phyloP scores from a whole-genome alignment of 176 grass and related monocot species.

The Secale cereale region DNA sequence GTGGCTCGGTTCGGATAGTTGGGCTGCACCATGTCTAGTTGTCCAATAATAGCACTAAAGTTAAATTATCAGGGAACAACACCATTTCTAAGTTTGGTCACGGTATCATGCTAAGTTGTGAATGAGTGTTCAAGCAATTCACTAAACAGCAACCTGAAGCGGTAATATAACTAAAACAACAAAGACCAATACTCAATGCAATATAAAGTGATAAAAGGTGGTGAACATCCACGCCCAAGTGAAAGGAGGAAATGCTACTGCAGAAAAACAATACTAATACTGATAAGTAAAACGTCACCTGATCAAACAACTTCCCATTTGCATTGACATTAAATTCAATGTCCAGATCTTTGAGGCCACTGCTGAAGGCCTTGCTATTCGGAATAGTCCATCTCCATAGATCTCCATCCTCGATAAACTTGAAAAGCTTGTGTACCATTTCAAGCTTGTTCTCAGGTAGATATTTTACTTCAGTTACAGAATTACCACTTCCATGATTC shows the following conservation, averaged over 20 bases:
- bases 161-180: neutral
- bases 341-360: conserved; percentile 77
- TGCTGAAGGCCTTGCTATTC: conserved; percentile 82
- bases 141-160: neutral
- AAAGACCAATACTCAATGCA: neutral
- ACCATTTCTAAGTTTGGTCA: neutral
- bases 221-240: neutral
- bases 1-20: neutral
- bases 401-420: conserved; percentile 89
- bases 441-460: conserved; percentile 56
- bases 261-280: conserved; percentile 4
- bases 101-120: neutral
- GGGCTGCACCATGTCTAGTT: neutral
- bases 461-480: conserved; percentile 26
- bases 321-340: conserved; percentile 76
- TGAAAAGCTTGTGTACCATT: conserved; percentile 70
- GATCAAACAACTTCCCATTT: conserved; percentile 68
- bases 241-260: neutral
- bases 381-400: conserved; percentile 79
- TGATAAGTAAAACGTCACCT: conserved; percentile 44
- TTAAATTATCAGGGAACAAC: neutral
- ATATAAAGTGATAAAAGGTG: neutral
- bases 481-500: conserved; percentile 22
- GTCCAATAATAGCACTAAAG: neutral
- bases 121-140: neutral